A percentile compares a stretch with the other conserved stretches of the same genome.
These are phyloP conservation scores for Diddensiella transvaalensis DNA, from an alignment of 805 yeast genomes.

Conservation along the genomic window DNA sequence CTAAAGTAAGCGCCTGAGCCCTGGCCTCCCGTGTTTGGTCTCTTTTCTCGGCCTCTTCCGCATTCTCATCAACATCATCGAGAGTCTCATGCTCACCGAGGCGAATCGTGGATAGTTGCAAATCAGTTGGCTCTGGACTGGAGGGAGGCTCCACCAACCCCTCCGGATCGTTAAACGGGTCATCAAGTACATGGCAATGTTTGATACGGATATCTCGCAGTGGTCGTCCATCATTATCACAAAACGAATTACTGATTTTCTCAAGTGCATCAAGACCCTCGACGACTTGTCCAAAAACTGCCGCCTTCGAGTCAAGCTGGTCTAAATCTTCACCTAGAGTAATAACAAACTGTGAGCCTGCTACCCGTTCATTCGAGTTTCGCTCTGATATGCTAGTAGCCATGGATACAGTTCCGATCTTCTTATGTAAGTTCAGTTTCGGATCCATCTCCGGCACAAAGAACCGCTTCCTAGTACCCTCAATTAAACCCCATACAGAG, in stretches of 20 bases:
- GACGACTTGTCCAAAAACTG: slow-evolving; percentile 47
- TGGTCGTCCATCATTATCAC: slow-evolving; percentile 43
- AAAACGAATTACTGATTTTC: slow-evolving; percentile 38
- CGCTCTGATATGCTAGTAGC: slow-evolving; percentile 17
- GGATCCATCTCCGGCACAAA: slow-evolving; percentile 27
- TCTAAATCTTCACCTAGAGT: slow-evolving; percentile 34
- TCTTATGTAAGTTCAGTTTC: slow-evolving; percentile 26
- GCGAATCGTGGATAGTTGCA: slow-evolving; percentile 35
- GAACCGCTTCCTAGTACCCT: slow-evolving; percentile 8
- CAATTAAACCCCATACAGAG: slow-evolving; percentile 33
- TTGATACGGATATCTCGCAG: slow-evolving; percentile 49
- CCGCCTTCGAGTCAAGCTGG: slow-evolving; percentile 27
- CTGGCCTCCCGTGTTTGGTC: slow-evolving; percentile 38
- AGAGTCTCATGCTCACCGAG: slow-evolving; percentile 26
- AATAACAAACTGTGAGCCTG: slow-evolving; percentile 39
- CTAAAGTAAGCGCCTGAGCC: slow-evolving; percentile 58
- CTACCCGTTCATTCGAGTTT: slow-evolving; percentile 17
- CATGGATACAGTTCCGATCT: slow-evolving; percentile 38
- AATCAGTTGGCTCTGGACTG: slow-evolving; percentile 39
- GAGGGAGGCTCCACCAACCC: slow-evolving; percentile 27
- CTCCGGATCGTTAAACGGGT: slow-evolving; percentile 47
- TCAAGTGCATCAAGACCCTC: slow-evolving; percentile 49
- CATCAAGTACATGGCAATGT: slow-evolving; percentile 48
- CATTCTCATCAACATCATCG: slow-evolving; percentile 25
- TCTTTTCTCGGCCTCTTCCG: slow-evolving; percentile 30